Conservation (phyloP, 106 monocot genomes). For the Dendrobium nobile region DNA sequence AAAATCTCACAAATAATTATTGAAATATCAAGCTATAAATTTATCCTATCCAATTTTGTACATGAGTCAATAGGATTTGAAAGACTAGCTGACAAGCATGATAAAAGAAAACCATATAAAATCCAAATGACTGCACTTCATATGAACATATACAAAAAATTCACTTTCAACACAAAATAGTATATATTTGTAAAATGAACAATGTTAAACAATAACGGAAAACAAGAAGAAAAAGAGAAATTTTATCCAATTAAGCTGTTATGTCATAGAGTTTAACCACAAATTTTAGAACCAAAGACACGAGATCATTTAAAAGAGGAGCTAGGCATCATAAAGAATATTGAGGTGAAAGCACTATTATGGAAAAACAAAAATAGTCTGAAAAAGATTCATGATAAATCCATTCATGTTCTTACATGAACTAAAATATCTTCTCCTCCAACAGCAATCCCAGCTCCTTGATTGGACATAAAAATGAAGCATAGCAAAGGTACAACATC, state of each 20-base stretch:
- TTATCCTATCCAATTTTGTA: too few relatives aligned
- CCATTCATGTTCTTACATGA: slow-evolving; percentile 33
- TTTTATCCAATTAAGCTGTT: not conserved
- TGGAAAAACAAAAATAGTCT: not conserved
- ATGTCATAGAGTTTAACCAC: not conserved
- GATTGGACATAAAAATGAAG: slow-evolving; percentile 63
- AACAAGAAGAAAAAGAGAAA: not conserved
- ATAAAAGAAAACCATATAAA: too few relatives aligned
- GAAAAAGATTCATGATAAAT: not conserved
- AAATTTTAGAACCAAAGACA: not conserved
- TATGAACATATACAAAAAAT: not conserved
- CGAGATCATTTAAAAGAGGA: not conserved
- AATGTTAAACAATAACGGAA: not conserved
- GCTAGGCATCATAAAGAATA: not conserved
- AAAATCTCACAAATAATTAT: too few relatives aligned
- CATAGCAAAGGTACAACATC: slow-evolving; percentile 68
- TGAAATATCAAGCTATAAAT: too few relatives aligned
- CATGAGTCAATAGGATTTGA: too few relatives aligned
- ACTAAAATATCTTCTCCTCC: slow-evolving; percentile 25
- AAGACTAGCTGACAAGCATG: too few relatives aligned
- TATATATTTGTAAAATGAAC: not conserved
- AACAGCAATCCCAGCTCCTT: slow-evolving; percentile 39
- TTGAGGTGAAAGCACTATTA: not conserved
- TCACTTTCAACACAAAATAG: not conserved
- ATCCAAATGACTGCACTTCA: not conserved